Percentiles rank a stretch among this genome's conserved stretches.
Evolutionary conservation across 352 stramenopile genomes (phyloP).

Genomic region (Pythium rhizo-oryzae): DNA sequence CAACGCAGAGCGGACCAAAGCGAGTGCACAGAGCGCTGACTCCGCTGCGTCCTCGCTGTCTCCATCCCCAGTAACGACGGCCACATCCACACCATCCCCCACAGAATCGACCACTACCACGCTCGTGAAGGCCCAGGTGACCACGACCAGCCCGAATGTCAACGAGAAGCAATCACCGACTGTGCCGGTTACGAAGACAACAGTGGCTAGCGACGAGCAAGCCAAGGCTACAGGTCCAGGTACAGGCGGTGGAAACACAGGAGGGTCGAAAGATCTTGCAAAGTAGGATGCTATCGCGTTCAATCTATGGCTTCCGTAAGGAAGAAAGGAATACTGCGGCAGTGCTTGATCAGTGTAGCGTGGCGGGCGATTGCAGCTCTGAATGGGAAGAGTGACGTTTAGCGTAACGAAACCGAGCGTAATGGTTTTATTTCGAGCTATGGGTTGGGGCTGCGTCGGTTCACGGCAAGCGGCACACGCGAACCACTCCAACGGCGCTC

Average conservation of each 20-base stretch:
- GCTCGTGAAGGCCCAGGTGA: background rate
- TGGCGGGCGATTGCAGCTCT: background rate
- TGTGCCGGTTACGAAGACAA: background rate
- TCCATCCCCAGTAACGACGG: background rate
- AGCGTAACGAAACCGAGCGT: background rate
- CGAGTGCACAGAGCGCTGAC: background rate
- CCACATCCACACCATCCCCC: constrained; percentile 9
- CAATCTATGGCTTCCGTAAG: constrained; percentile 2
- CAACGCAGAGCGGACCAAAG: background rate
- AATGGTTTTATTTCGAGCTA: no score
- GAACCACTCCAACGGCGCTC: background rate
- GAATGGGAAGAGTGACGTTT: background rate
- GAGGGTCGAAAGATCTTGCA: background rate
- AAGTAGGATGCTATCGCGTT: background rate
- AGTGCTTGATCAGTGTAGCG: background rate
- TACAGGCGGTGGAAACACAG: background rate
- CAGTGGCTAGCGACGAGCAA: background rate
- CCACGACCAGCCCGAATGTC: no score
- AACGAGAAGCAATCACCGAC: no score
- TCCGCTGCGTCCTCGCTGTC: background rate
- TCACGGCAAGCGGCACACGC: background rate
- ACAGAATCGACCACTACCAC: constrained; percentile 14
- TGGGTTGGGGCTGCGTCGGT: background rate
- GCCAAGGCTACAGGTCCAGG: background rate
- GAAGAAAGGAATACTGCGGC: background rate